These are phyloP conservation scores for Aspergillus sp. DNA, from an alignment of 2,329 filamentous ascomycete genomes.

Conservation along the genomic window DNA sequence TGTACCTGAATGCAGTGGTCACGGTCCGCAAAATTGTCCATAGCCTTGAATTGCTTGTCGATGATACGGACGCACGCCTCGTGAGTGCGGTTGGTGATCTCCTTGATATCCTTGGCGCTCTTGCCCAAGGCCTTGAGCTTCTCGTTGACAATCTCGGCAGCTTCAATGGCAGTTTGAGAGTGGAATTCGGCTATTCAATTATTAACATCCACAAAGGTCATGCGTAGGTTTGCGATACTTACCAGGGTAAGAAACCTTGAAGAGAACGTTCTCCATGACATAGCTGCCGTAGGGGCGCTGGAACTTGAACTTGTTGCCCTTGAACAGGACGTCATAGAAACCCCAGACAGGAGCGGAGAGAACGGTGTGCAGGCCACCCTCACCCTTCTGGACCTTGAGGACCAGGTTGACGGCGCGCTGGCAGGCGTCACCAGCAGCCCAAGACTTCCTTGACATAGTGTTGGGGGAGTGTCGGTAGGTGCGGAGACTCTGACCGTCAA, in stretches of 20 bases:
- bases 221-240: conserved; percentile 32
- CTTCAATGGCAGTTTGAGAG: conserved; percentile 97
- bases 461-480: conserved; percentile 98
- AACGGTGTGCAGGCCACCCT: conserved; percentile 87
- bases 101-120: conserved; percentile 89
- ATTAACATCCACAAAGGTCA: background rate
- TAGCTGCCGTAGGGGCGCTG: conserved; percentile 96
- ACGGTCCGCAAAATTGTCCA: conserved; percentile 99
- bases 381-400: conserved; percentile 87
- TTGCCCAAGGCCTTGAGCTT: conserved; percentile 83
- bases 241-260: conserved; percentile 99
- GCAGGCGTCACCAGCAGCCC: conserved; percentile 97
- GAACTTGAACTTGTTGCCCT: conserved; percentile 93
- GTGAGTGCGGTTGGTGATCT: conserved; percentile 90
- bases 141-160: conserved; percentile 82
- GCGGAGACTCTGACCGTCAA: conserved; percentile 91
- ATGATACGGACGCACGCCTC: conserved; percentile 99
- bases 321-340: conserved; percentile 98
- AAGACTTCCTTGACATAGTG: conserved; percentile 99
- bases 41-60: conserved; percentile 99
- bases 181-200: conserved; percentile 78
- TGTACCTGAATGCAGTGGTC: conserved; percentile 92
- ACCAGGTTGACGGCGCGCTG: conserved; percentile 90
- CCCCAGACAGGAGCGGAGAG: conserved; percentile 92
- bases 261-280: conserved; percentile 99